Percentiles rank a stretch among this genome's conserved stretches.
Evolutionary conservation across 2,329 filamentous ascomycete species (phyloP).

Genomic region (Teratosphaeriaceae sp.): DNA sequence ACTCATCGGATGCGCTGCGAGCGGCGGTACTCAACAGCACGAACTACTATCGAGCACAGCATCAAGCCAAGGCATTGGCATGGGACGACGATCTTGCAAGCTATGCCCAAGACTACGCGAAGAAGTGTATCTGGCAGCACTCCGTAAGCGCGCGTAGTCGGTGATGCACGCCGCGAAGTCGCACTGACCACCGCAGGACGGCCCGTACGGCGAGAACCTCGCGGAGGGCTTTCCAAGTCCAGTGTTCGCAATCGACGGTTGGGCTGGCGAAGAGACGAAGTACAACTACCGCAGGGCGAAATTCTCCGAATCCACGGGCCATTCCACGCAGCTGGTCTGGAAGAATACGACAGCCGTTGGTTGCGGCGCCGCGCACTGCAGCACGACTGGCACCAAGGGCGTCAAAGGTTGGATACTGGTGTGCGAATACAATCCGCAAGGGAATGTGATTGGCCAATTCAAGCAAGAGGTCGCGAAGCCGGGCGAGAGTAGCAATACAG

Average conservation of each 20-base stretch:
- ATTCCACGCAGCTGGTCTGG: conserved; percentile 31
- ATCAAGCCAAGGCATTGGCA: conserved; percentile 16
- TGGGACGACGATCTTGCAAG: conserved; percentile 24
- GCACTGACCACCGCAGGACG: conserved; percentile 13
- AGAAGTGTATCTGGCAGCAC: conserved; percentile 26
- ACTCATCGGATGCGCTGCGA: conserved; percentile 12
- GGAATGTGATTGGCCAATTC: conserved; percentile 32
- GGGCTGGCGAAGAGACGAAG: conserved; percentile 24
- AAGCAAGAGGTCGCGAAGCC: conserved; percentile 27
- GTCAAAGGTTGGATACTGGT: conserved; percentile 25
- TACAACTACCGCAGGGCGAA: conserved; percentile 23
- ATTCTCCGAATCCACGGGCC: conserved; percentile 23
- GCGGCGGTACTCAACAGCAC: conserved; percentile 26
- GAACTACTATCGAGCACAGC: conserved; percentile 23
- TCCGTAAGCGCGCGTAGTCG: conserved; percentile 20
- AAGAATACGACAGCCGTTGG: conserved; percentile 24
- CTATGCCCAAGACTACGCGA: conserved; percentile 22
- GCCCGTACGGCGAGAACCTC: conserved; percentile 28
- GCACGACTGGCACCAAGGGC: conserved; percentile 9
- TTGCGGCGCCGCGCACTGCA: conserved; percentile 19
- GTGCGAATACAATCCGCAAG: conserved; percentile 34
- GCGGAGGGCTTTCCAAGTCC: conserved; percentile 20
- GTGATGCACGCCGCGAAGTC: too few relatives aligned
- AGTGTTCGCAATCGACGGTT: conserved; percentile 23
- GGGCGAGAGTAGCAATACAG: conserved; percentile 18